These are phyloP conservation scores for Fagopyrum homotropicum DNA, from an alignment of 148 eudicot genomes.

Conservation along the genomic window DNA sequence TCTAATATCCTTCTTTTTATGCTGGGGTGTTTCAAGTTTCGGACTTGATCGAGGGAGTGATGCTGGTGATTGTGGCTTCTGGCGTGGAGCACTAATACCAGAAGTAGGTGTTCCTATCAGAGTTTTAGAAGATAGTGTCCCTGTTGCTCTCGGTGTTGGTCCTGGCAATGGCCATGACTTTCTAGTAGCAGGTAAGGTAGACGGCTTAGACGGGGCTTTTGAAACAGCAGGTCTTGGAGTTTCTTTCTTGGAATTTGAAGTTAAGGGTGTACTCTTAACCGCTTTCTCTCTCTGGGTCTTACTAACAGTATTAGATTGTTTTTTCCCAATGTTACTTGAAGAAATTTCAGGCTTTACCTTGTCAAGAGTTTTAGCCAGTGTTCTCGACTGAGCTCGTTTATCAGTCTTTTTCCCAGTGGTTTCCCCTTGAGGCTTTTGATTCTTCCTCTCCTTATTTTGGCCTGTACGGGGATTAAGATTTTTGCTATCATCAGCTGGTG, in stretches of 20 bases:
- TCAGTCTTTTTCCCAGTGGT: constrained; percentile 45
- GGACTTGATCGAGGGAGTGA: constrained; percentile 43
- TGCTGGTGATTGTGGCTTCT: constrained; percentile 48
- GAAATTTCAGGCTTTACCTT: constrained; percentile 51
- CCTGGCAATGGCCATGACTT: constrained; percentile 79
- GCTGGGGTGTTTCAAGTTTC: constrained; percentile 45
- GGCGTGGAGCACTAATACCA: constrained; percentile 42
- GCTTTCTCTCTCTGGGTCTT: constrained; percentile 43
- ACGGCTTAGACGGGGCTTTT: constrained; percentile 47
- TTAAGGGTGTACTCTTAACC: constrained; percentile 28
- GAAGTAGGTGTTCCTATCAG: constrained; percentile 39
- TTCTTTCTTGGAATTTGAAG: constrained; percentile 48
- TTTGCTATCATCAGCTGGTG: constrained; percentile 28
- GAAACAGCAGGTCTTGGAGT: constrained; percentile 40
- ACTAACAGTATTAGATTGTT: constrained; percentile 17
- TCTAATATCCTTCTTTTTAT: constrained; percentile 41
- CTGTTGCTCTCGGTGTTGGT: constrained; percentile 57
- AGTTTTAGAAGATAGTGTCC: constrained; percentile 51
- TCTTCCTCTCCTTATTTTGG: constrained; percentile 52
- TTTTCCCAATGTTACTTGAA: constrained; percentile 33
- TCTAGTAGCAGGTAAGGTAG: constrained; percentile 59
- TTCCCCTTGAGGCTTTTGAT: constrained; percentile 41
- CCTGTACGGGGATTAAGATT: constrained; percentile 27
- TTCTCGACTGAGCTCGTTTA: constrained; percentile 42
- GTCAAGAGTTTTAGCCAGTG: constrained; percentile 50